A percentile compares a stretch with the other conserved stretches of the same genome.
These are phyloP conservation scores for Ogataea angusta DNA, from an alignment of 805 yeast genomes.

Conservation along the genomic window DNA sequence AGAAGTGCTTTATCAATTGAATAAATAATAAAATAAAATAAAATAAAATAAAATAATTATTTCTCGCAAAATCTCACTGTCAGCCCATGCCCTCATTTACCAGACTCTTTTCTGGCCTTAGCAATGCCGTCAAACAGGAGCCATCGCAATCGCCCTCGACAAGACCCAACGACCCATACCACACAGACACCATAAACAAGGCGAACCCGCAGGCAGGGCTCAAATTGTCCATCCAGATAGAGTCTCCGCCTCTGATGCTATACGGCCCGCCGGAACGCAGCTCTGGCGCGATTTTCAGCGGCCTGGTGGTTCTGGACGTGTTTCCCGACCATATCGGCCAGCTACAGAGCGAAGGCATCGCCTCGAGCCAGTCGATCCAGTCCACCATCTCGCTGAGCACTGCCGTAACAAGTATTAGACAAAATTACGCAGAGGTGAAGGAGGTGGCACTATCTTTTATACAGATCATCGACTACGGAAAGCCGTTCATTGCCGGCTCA, in stretches of 20 bases:
- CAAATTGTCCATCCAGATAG: slow-evolving; percentile 59
- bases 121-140: slow-evolving; percentile 9
- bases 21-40: not conserved
- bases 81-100: slow-evolving; percentile 15
- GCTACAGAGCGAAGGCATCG: not conserved
- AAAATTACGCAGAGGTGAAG: slow-evolving; percentile 47
- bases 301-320: slow-evolving; percentile 62
- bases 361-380: slow-evolving; percentile 11
- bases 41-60: not conserved
- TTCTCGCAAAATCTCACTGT: not conserved
- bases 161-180: slow-evolving; percentile 17
- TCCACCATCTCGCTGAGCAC: slow-evolving; percentile 27
- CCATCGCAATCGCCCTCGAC: not conserved
- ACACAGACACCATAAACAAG: slow-evolving; percentile 25
- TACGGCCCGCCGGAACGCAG: slow-evolving; percentile 78
- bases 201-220: slow-evolving; percentile 25
- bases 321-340: slow-evolving; percentile 21
- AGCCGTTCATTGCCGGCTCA: slow-evolving; percentile 62
- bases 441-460: slow-evolving; percentile 62
- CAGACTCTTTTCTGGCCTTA: slow-evolving; percentile 17
- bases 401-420: slow-evolving; percentile 16
- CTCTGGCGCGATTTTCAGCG: slow-evolving; percentile 83
- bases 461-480: slow-evolving; percentile 66
- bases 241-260: slow-evolving; percentile 86
- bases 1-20: not conserved